Base-by-base conservation (phyloP, 2,329 filamentous ascomycete genomes). In the Zymoseptoria crescenta region DNA sequence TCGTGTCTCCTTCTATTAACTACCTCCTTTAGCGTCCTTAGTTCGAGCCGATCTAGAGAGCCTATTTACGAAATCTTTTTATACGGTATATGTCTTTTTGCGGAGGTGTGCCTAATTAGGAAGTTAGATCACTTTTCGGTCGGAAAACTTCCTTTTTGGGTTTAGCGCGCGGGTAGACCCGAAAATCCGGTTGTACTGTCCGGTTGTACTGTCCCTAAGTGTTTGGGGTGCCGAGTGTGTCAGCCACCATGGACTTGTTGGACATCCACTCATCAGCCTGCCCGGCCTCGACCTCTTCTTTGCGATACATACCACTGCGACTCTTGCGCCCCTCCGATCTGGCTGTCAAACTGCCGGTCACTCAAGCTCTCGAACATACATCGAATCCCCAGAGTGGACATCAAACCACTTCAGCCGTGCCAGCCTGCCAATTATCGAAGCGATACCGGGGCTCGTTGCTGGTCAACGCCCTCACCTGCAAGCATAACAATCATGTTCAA, bases 401-500 rank as follows among this genome's bases (percentile, higher is more conserved):
- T 16, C 13, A 13, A 1, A 16, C 16, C 35, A 16, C 13, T 6
- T n/a, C 16, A 16, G 9, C 35, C 16, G 7, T 13, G n/a, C 10
- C 16, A 16, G 35, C 35, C 16, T 16, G 35, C 13, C n/a, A 45
- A 13, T 13, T n/a, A 45, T 45, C 35, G n/a, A 16, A 45, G 13
- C 35, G 35, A 45, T 16, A 45, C n/a, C 35, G 35, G 35, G 35
- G 35, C 16, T 45, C 10, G 35, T 41, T 41, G 35, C 35, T 41
- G 35, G 35, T 45, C 35, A 45, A 13, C 13, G 35, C 35, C 35
- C 13, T 7, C 13, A 16, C 35, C n/a, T 16, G 35, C 13, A 13
- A 13, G 13, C 16, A 16, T 45, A 6, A 45, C 35, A 45, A 56
- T 4, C 48, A 68, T 68, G 65, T 68, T 68, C 55, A 63, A 64